A percentile compares a stretch with the other conserved stretches of the same genome.
Conservation (phyloP, 2,329 filamentous ascomycete genomes). For the Magnaporthales sp. region DNA sequence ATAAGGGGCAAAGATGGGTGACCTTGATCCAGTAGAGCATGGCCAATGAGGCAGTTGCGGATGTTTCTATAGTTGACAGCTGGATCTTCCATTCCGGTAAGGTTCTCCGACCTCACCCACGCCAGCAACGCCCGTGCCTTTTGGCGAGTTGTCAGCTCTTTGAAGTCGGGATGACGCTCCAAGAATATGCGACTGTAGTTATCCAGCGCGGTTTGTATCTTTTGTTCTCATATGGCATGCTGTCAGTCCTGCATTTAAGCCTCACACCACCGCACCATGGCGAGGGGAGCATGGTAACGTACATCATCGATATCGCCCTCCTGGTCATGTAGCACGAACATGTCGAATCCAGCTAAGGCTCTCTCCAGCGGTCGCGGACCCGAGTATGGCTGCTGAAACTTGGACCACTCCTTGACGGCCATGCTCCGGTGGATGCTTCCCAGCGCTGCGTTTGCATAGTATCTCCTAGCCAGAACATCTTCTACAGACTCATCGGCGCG, state of each 20-base stretch:
- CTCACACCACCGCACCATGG: neutral
- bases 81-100: constrained; percentile 61
- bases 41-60: constrained; percentile 79
- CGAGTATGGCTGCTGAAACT: constrained; percentile 31
- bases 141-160: constrained; percentile 49
- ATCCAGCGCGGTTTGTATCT: constrained; percentile 43
- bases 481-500: constrained; percentile 48
- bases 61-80: constrained; percentile 66
- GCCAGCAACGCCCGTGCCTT: constrained; percentile 60
- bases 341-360: constrained; percentile 74
- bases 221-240: neutral
- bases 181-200: constrained; percentile 49
- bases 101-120: constrained; percentile 60
- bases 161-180: constrained; percentile 40
- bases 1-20: constrained; percentile 82
- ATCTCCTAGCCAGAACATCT: constrained; percentile 73
- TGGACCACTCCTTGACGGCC: constrained; percentile 70
- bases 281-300: constrained; percentile 16
- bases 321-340: constrained; percentile 73
- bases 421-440: constrained; percentile 73
- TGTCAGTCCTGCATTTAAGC: constrained; percentile 6
- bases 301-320: constrained; percentile 68
- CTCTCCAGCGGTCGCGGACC: constrained; percentile 48
- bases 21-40: constrained; percentile 62
- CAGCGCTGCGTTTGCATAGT: constrained; percentile 66